A percentile compares a stretch with the other conserved stretches of the same genome.
These are phyloP conservation scores for Hymenoscyphus infarciens DNA, from an alignment of 2,329 filamentous ascomycete species.

Conservation along the genomic window DNA sequence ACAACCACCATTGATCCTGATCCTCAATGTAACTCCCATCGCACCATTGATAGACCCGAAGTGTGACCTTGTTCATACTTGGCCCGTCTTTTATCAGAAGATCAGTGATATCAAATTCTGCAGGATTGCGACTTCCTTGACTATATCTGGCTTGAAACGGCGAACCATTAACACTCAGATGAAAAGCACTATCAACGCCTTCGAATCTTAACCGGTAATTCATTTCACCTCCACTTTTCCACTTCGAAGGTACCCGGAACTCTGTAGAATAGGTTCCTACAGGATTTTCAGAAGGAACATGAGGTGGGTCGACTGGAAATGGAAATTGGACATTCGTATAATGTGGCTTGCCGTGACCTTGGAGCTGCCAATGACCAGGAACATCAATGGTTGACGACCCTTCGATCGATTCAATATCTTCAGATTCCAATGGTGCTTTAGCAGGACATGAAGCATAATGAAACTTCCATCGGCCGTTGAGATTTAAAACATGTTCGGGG, in stretches of 20 bases:
- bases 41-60: slow-evolving; percentile 54
- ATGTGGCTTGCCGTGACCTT: slow-evolving; percentile 12
- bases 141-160: slow-evolving; percentile 49
- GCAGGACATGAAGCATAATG: slow-evolving; percentile 45
- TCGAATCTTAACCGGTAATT: slow-evolving; percentile 47
- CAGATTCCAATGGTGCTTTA: slow-evolving; percentile 40
- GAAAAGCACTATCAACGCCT: slow-evolving; percentile 55
- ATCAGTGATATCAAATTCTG: slow-evolving; percentile 54
- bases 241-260: slow-evolving; percentile 45
- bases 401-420: slow-evolving; percentile 22
- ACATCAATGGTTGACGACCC: slow-evolving; percentile 46
- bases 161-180: slow-evolving; percentile 53
- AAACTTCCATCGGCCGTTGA: slow-evolving; percentile 58
- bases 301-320: slow-evolving; percentile 50
- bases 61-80: slow-evolving; percentile 38
- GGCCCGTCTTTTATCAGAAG: slow-evolving; percentile 33
- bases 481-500: slow-evolving; percentile 45
- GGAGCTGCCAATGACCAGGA: slow-evolving; percentile 47
- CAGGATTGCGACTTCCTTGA: slow-evolving; percentile 54
- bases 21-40: slow-evolving; percentile 57
- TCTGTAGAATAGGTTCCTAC: slow-evolving; percentile 50
- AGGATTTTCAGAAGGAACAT: slow-evolving; percentile 50
- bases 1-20: slow-evolving; percentile 49
- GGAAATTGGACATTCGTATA: slow-evolving; percentile 55
- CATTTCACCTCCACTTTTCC: slow-evolving; percentile 40